Base-by-base conservation (phyloP, 2,329 filamentous ascomycete genomes). In the Drechslerella dactyloides region DNA sequence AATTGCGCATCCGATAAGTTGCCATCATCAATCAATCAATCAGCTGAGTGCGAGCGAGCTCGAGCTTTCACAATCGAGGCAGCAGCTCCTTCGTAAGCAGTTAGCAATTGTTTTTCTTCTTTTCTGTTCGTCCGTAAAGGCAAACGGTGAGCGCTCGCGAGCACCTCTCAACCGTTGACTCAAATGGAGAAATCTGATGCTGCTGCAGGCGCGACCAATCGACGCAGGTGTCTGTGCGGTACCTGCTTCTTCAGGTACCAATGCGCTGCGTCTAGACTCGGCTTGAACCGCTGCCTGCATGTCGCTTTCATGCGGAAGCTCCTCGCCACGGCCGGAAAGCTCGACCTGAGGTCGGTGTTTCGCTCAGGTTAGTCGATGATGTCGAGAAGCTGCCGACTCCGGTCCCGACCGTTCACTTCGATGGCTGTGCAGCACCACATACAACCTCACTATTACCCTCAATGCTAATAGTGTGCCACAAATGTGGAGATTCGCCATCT, bases 1-100 rank as follows among this genome's bases (percentile, higher is more conserved):
- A 27, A 27, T 30, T 53, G 50, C 19, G 50, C 50, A 30, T 11
- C 19, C 15, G 50, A 30, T 30, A 69, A 69, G 56, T 69, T 69
- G 56, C 63, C 63, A 61, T 48, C 51, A 61, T 24, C 50, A 50
- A 52, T 60, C 62, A 55, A 60, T 50, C 56, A 48, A 44, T 62
- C 57, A 62, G 64, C 64, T 69, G 64, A 61, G 40, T 17, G 30
- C 24, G 23, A 23, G 21, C 15, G 19, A n/a, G 17, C 15, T 13
- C 46, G 23, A 11, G 11, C 23, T 51, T 51, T 21, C 17, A 48
- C 23, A 4, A 23, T 51, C 37, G 27, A 8, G 8, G 4, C 8
- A 33, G 27, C 27, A 33, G 27, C 27, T 33, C 8, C 27, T 8
- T 3, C 3, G 8, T 8, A 33, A 33, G 27, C 27, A 33, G 27